Evolutionary conservation across 495 filamentous ascomycete species (phyloP).

Genomic region (Clavariopsis aquatica): DNA sequence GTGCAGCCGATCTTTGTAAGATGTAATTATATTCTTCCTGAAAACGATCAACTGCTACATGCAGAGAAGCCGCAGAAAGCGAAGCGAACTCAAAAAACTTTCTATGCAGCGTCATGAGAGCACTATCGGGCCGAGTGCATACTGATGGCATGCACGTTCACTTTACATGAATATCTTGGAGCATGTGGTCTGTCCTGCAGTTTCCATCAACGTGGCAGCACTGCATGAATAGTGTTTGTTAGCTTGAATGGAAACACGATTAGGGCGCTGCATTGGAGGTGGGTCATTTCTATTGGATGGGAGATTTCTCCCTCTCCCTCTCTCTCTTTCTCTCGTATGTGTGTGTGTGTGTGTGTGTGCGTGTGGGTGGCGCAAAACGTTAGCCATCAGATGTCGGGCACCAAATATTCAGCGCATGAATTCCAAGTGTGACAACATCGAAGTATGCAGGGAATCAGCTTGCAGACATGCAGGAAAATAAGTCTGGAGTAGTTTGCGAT

Average conservation of each 20-base stretch:
- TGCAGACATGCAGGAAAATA: conserved; percentile 1
- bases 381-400: not conserved
- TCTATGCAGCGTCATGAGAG: conserved; percentile 7
- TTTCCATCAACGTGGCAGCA: conserved; percentile 7
- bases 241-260: conserved; percentile 1
- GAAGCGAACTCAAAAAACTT: not conserved
- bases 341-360: too few relatives aligned
- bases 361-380: not conserved
- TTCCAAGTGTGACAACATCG: not conserved
- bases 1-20: conserved; percentile 12
- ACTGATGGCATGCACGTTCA: not conserved
- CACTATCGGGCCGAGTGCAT: conserved; percentile 7
- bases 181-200: not conserved
- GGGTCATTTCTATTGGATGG: not conserved
- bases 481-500: not conserved
- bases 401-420: not conserved
- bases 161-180: not conserved
- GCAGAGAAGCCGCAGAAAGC: conserved; percentile 4
- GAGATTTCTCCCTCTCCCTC: too few relatives aligned
- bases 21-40: not conserved
- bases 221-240: conserved; percentile 8
- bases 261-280: not conserved
- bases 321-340: too few relatives aligned
- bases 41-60: not conserved
- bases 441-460: conserved; percentile 4